Evolutionary conservation across 208 protist species (phyloP).

Genomic region (Leishmania turanica): DNA sequence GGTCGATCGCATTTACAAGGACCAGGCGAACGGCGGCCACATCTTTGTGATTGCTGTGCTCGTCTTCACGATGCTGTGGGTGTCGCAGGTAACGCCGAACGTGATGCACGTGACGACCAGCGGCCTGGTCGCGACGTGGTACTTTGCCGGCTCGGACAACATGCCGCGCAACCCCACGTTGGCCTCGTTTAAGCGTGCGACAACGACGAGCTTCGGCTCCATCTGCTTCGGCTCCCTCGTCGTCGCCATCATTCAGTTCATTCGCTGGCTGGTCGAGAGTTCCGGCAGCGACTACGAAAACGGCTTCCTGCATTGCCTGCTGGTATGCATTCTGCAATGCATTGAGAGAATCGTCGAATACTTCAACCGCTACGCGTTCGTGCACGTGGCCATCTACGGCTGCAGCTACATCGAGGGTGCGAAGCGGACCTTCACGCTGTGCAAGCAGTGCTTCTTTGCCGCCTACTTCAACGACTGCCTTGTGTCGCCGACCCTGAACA

Average conservation of each 20-base stretch:
- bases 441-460: slow-evolving; percentile 78
- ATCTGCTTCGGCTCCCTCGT: slow-evolving; percentile 93
- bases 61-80: slow-evolving; percentile 64
- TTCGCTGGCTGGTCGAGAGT: slow-evolving; percentile 60
- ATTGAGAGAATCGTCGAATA: slow-evolving; percentile 82
- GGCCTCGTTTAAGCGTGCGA: slow-evolving; percentile 72
- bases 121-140: slow-evolving; percentile 88
- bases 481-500: slow-evolving; percentile 58
- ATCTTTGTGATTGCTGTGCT: slow-evolving; percentile 49
- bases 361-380: slow-evolving; percentile 94
- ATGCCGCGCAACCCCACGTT: slow-evolving; percentile 78
- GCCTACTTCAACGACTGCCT: slow-evolving; percentile 92
- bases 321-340: slow-evolving; percentile 57
- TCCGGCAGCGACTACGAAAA: slow-evolving; percentile 39
- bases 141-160: slow-evolving; percentile 74
- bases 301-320: slow-evolving; percentile 42
- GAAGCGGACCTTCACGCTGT: slow-evolving; percentile 84
- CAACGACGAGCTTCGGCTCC: slow-evolving; percentile 86
- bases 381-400: slow-evolving; percentile 94
- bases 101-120: slow-evolving; percentile 84
- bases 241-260: slow-evolving; percentile 83
- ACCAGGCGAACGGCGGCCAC: slow-evolving; percentile 37
- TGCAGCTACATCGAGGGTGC: slow-evolving; percentile 89
- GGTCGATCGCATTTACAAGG: slow-evolving; percentile 38
- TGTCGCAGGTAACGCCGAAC: slow-evolving; percentile 77